phyloP scores from a whole-genome alignment of 441 rosid species.

The Eutrema salsugineum region DNA sequence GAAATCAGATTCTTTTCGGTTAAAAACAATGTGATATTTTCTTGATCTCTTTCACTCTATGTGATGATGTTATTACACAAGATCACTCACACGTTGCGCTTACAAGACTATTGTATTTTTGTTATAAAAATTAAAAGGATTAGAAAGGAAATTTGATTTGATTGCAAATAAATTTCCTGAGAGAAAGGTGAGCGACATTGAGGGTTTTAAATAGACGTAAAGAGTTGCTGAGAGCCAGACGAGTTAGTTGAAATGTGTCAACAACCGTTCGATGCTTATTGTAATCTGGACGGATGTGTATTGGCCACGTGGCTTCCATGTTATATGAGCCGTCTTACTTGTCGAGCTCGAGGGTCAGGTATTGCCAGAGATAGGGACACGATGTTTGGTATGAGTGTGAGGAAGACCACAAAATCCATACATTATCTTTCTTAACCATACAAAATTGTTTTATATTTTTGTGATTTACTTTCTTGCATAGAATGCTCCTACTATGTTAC shows the following conservation, averaged over 20 bases:
- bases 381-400: conserved; percentile 13
- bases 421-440: background rate
- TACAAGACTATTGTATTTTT: background rate
- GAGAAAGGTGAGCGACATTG: conserved; percentile 15
- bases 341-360: conserved; percentile 20
- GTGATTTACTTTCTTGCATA: background rate
- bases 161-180: conserved; percentile 22
- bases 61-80: conserved; percentile 1
- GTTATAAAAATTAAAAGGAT: background rate
- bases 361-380: conserved; percentile 11
- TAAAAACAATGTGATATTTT: background rate
- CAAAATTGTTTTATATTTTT: background rate
- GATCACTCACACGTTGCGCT: conserved; percentile 10
- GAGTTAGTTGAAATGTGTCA: conserved; percentile 26
- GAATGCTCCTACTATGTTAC: background rate
- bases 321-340: conserved; percentile 1
- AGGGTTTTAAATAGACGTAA: conserved; percentile 22
- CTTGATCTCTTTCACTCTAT: background rate
- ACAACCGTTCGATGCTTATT: conserved; percentile 18
- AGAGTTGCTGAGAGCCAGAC: conserved; percentile 20
- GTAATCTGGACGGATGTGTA: conserved; percentile 11
- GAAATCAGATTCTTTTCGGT: background rate
- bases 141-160: conserved; percentile 14
- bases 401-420: background rate
- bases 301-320: conserved; percentile 18